These are phyloP conservation scores for Amanita phalloides DNA, from an alignment of 768 basidiomycete species.

Conservation along the genomic window DNA sequence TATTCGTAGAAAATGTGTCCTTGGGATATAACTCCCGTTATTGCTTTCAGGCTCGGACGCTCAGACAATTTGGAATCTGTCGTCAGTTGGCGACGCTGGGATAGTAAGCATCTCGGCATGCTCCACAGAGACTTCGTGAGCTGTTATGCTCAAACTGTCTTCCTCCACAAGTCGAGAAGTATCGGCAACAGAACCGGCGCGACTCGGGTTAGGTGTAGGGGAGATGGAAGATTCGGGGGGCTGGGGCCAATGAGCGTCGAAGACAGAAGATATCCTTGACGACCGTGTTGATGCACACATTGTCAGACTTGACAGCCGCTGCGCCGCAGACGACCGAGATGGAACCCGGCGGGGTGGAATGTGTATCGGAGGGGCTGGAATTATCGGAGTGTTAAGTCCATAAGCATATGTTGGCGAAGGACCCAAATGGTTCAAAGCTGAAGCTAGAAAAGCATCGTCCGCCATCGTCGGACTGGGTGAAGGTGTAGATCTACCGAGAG, in stretches of 20 bases:
- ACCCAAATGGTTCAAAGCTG: conserved; percentile 33
- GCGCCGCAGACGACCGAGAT: background rate
- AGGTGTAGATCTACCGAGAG: background rate
- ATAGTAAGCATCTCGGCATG: background rate
- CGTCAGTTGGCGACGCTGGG: background rate
- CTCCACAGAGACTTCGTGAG: background rate
- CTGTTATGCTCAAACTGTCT: background rate
- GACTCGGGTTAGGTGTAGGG: background rate
- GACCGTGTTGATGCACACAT: background rate
- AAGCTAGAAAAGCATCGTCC: conserved; percentile 31
- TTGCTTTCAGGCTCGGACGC: background rate
- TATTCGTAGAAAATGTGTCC: background rate
- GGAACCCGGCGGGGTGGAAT: background rate
- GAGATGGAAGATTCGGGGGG: background rate
- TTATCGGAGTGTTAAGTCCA: conserved; percentile 22
- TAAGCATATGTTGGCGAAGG: conserved; percentile 30
- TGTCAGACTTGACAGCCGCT: background rate
- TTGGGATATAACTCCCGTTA: background rate
- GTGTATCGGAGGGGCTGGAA: conserved; percentile 3
- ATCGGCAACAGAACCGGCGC: background rate
- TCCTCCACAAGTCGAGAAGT: background rate
- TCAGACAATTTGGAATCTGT: background rate
- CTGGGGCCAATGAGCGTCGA: conserved; percentile 5
- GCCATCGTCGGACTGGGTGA: conserved; percentile 6
- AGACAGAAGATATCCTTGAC: conserved; percentile 3